Evolutionary conservation across 2,329 filamentous ascomycete species (phyloP), one percentile per base, ranked within the genome.

Genomic region (Albophoma yamanashiensis): DNA sequence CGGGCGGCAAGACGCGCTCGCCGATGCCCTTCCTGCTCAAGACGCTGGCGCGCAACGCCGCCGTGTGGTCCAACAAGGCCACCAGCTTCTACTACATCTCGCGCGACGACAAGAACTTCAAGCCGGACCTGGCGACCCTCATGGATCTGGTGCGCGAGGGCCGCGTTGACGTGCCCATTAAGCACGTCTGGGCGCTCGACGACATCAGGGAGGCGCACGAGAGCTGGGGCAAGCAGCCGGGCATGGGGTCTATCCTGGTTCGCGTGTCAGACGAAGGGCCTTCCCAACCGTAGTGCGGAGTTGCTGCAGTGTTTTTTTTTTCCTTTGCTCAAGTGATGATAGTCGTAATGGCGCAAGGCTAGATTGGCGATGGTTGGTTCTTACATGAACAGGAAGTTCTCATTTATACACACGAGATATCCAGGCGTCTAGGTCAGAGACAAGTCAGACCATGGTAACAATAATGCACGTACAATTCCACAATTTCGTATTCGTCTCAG

Each of bases 161-260:
- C 1, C 68, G 67, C 58, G 70, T 78, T 22, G 53, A 62, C 7
- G 69, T 74, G 2, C 70, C 71, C 0, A 74, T 78, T 22, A 76
- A 74, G 68, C 69, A 68, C 40, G 64, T 73, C 2, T 78, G 75
- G 75, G 69, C 73, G 15, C 64, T 78, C 63, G 74, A 78, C 42
- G 69, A 76, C 17, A 69, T 77, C 20, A 65, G 68, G 60, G 69
- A 70, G 56, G 70, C 76, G 20, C 75, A 78, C 60, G 66, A 67
- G 47, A 65, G 65, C 57, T 77, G 74, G 74, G 69, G 69, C 1
- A 70, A 65, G 52, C 65, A 69, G 4, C 59, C 60, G 6, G 75
- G 74, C 1, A 68, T 76, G 55, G 75, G 75, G 0, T 74, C 70
- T 7, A 63, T 71, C 25, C 58, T 76, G 45, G 69, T 77, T 25